Percentiles rank a stretch among this genome's conserved stretches.
These are phyloP conservation scores for Physcomitrellopsis africana DNA, from an alignment of 225 moss, liverwort and hornwort species.

Conservation along the genomic window DNA sequence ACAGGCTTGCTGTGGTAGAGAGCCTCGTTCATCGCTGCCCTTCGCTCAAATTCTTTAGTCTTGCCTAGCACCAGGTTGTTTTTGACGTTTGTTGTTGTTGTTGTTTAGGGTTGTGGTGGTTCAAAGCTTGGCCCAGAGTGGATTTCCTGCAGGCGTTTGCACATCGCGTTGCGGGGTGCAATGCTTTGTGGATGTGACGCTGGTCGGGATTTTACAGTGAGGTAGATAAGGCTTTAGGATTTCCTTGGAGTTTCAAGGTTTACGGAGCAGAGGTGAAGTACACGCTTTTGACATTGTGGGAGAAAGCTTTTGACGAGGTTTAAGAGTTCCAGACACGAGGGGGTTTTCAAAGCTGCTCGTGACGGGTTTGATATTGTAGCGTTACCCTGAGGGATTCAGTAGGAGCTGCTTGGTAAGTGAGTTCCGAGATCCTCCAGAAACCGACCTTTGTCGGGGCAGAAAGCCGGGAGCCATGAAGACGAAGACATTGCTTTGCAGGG, in stretches of 20 bases:
- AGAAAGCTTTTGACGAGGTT: no score
- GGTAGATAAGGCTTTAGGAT: not conserved
- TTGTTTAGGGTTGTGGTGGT: not conserved
- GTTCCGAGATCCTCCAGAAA: not conserved
- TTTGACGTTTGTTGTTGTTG: not conserved
- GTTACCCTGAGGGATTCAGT: not conserved
- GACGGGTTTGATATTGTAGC: no score
- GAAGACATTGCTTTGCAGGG: slow-evolving; percentile 24
- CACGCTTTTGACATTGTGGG: not conserved
- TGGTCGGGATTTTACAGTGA: not conserved
- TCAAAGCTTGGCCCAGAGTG: not conserved
- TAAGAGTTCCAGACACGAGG: no score
- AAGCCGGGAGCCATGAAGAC: not conserved
- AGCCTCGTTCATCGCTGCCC: no score
- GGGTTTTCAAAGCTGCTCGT: no score
- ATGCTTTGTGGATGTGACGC: no score
- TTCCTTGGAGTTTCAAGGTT: not conserved
- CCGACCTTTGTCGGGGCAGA: not conserved
- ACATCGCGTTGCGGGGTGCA: no score
- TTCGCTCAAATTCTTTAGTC: no score
- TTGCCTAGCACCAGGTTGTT: not conserved
- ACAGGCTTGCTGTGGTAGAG: no score
- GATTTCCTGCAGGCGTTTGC: not conserved
- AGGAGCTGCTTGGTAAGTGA: not conserved
- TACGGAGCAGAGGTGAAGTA: not conserved